These are phyloP conservation scores for Cystobasidium sp. DNA, from an alignment of 1,284 basidiomycete species.

Conservation along the genomic window DNA sequence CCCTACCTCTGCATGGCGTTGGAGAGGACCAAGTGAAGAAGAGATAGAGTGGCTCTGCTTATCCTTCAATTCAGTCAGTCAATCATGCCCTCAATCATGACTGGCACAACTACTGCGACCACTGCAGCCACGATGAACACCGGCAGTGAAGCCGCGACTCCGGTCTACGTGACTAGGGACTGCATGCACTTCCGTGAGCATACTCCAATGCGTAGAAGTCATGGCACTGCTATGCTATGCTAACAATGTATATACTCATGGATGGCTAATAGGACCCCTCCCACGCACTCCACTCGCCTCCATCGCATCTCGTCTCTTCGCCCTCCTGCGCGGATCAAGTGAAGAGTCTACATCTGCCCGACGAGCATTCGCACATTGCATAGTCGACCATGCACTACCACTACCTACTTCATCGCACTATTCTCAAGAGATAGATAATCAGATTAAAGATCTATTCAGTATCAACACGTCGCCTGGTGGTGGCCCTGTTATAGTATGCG, in stretches of 20 bases:
- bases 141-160: background rate
- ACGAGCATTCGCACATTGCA: constrained; percentile 35
- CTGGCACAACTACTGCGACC: background rate
- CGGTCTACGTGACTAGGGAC: constrained; percentile 36
- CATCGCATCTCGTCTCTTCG: constrained; percentile 32
- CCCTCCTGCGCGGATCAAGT: constrained; percentile 7
- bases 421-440: constrained; percentile 18
- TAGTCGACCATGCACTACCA: constrained; percentile 39
- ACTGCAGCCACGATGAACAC: constrained; percentile 7
- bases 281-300: constrained; percentile 26
- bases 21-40: no score
- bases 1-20: no score
- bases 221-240: background rate
- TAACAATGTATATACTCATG: background rate
- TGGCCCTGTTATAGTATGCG: constrained; percentile 18
- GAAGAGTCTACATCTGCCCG: constrained; percentile 12
- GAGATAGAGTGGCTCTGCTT: no score
- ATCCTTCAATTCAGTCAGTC: background rate
- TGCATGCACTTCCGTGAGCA: constrained; percentile 36
- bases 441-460: constrained; percentile 17
- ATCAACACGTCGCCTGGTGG: background rate
- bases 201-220: background rate
- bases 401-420: constrained; percentile 16
- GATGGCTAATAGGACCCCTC: background rate
- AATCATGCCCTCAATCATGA: background rate